These are phyloP conservation scores for Coniferiporia sulphurascens DNA, from an alignment of 1,284 basidiomycete species.

Conservation along the genomic window DNA sequence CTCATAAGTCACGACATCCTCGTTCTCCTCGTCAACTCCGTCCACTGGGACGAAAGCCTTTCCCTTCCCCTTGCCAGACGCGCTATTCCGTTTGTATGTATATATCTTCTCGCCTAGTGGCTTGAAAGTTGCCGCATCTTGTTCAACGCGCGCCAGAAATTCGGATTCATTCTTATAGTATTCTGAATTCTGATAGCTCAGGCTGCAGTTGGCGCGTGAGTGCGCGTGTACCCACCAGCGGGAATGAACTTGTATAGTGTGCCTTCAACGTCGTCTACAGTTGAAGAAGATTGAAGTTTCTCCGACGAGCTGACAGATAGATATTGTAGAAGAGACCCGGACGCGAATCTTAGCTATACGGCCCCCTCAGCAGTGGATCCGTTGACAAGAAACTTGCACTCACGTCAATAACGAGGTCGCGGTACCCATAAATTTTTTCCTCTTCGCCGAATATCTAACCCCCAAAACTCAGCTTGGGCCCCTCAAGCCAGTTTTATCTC, in stretches of 20 bases:
- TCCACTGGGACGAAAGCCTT: slow-evolving; percentile 40
- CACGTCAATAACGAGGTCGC: slow-evolving; percentile 78
- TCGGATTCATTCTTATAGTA: slow-evolving; percentile 61
- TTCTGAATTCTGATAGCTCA: slow-evolving; percentile 32
- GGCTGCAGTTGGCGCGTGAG: neutral
- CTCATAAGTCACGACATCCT: slow-evolving; percentile 69
- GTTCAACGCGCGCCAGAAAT: slow-evolving; percentile 67
- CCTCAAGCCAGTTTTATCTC: slow-evolving; percentile 23
- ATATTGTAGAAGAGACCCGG: slow-evolving; percentile 78
- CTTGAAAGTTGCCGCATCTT: slow-evolving; percentile 69
- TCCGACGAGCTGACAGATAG: slow-evolving; percentile 66
- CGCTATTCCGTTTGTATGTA: slow-evolving; percentile 58
- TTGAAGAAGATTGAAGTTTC: slow-evolving; percentile 65
- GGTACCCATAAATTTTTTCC: slow-evolving; percentile 95
- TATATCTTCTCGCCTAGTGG: slow-evolving; percentile 76
- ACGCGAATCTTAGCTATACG: slow-evolving; percentile 75
- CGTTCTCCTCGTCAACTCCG: slow-evolving; percentile 45
- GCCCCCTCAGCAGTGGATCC: neutral
- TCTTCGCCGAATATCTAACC: slow-evolving; percentile 88
- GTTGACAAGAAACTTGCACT: slow-evolving; percentile 26
- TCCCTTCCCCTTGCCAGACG: slow-evolving; percentile 37
- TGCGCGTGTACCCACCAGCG: slow-evolving; percentile 40
- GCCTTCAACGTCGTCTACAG: slow-evolving; percentile 85
- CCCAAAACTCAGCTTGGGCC: slow-evolving; percentile 1
- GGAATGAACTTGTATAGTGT: slow-evolving; percentile 79